Percentiles rank a stretch among this genome's conserved stretches.
Evolutionary conservation across 257 asterid genomes (phyloP).

Genomic region (Nyctanthes arbortristis): DNA sequence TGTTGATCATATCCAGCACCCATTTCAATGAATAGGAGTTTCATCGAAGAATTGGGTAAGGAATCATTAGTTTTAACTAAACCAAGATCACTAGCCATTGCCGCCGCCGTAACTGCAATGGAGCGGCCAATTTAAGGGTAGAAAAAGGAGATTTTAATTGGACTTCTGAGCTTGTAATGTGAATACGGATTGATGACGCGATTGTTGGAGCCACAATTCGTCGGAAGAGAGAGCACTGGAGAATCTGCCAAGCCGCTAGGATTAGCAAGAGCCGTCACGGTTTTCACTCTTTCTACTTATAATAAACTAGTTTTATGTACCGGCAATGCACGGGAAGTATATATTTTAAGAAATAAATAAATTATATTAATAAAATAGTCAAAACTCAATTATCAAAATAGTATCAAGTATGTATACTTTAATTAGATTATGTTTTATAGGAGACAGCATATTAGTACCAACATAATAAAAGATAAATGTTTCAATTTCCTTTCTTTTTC

Average conservation of each 20-base stretch:
- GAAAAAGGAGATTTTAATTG: slow-evolving; percentile 5
- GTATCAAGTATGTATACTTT: too few species aligned
- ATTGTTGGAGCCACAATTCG: slow-evolving; percentile 21
- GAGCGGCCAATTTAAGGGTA: slow-evolving; percentile 28
- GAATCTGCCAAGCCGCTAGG: slow-evolving; percentile 18
- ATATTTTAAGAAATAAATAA: too few species aligned
- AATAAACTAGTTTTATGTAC: too few species aligned
- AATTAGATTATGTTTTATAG: too few species aligned
- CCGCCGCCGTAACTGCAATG: slow-evolving; percentile 25
- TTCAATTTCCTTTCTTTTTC: too few species aligned
- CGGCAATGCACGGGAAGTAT: too few species aligned
- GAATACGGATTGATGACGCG: slow-evolving; percentile 1
- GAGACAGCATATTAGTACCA: too few species aligned
- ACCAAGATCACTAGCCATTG: slow-evolving; percentile 52
- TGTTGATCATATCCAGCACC: slow-evolving; percentile 99
- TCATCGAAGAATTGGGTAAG: slow-evolving; percentile 75
- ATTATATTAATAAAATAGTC: too few species aligned
- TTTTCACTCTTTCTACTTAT: too few species aligned
- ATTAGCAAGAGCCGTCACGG: slow-evolving; percentile 26
- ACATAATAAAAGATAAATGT: too few species aligned
- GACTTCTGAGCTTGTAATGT: neutral
- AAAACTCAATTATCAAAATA: too few species aligned
- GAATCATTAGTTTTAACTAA: slow-evolving; percentile 22
- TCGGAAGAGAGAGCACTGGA: slow-evolving; percentile 18
- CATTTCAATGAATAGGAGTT: slow-evolving; percentile 92